Evolutionary conservation across 2,329 filamentous ascomycete genomes (phyloP), one percentile per base, ranked within the genome.

Genomic region (Phaeosphaeriaceae sp.): DNA sequence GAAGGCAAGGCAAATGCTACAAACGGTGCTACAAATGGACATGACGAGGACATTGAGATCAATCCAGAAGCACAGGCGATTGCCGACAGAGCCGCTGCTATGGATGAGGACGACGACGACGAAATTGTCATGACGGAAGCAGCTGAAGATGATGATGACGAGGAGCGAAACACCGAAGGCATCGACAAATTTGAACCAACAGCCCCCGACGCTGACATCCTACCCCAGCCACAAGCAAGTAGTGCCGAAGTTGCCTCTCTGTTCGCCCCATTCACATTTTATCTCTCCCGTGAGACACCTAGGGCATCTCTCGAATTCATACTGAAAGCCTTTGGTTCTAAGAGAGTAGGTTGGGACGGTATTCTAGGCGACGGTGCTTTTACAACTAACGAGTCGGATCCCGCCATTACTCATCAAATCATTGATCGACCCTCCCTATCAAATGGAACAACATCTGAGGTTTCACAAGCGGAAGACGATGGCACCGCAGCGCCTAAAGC

Each of bases 111-210:
- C 15, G 80, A 83, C 33, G 64, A 66, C 12, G 62, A 67, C 7
- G 76, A 81, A 54, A 40, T 49, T 3, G 54, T 55, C 13, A 48
- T 52, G 9, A 45, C 52, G 15, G 42, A 51, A 11, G 46, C 50
- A 2, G 39, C 42, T n/a, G 48, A 52, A 8, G 58, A 61, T 4
- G 61, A 55, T n/a, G 63, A 62, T n/a, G 56, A 70, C 15, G 65
- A 68, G 20, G 69, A 73, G 28, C 66, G 71, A 36, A 62, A 70
- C 26, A 73, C 66, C 12, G 73, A 74, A 6, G 67, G 84, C 12
- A 92, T 97, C 59, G 94, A 99, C 79, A 94, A 90, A 70, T 99
- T 99, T 70, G 89, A 94, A 74, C 86, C 90, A 9, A 85, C 87
- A 16, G 92, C 88, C 17, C 86, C 89, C 16, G 90, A 92, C 60